A percentile compares a stretch with the other conserved stretches of the same genome.
These are phyloP conservation scores for Haematococcus lacustris DNA, from an alignment of 139 green algal genomes.

Conservation along the genomic window DNA sequence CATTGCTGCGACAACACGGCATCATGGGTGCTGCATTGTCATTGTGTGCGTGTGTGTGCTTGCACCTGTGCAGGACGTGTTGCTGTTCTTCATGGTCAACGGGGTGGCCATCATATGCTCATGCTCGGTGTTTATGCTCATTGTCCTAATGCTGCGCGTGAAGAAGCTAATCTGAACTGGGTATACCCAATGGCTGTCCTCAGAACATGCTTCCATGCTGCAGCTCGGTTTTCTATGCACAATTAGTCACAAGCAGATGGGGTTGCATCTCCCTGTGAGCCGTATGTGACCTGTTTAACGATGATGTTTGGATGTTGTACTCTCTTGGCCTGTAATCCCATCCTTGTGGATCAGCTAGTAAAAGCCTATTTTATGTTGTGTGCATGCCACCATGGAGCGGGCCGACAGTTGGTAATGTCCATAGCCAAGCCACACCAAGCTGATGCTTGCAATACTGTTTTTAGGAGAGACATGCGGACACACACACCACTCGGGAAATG, in stretches of 20 bases:
- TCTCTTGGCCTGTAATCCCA: not conserved
- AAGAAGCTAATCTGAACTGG: no score
- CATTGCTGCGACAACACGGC: no score
- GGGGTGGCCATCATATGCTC: no score
- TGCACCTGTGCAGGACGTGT: not conserved
- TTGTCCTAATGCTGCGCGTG: no score
- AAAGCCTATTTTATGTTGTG: not conserved
- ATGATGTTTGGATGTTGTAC: not conserved
- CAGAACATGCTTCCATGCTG: not conserved
- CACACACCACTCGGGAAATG: not conserved
- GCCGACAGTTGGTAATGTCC: not conserved
- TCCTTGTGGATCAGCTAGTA: not conserved
- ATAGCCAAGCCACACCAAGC: not conserved
- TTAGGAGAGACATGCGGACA: no score
- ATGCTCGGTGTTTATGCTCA: no score
- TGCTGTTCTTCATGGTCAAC: not conserved
- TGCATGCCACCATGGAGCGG: not conserved
- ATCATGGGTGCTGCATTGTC: no score
- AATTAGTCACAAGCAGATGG: not conserved
- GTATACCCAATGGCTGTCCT: not conserved
- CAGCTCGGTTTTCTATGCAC: not conserved
- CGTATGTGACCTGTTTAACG: not conserved
- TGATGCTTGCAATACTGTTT: no score
- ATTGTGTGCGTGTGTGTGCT: not conserved
- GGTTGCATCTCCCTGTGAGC: not conserved